Base-by-base conservation (phyloP, 306 rosid species). In the Astragalus glycyphyllos region DNA sequence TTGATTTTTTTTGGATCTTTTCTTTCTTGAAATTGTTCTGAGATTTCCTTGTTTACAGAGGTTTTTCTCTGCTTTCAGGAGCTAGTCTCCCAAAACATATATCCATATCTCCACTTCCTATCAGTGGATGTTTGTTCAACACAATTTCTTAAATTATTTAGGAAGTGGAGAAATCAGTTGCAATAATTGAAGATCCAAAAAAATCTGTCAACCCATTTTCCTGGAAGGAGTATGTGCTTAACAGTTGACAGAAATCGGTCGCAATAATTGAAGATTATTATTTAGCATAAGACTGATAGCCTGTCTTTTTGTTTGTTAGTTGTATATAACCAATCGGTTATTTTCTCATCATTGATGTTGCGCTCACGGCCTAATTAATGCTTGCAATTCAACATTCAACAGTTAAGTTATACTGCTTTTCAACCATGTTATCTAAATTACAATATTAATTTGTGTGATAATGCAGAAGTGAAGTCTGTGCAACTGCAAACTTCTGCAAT, bases 391-490 rank as follows among this genome's bases (percentile, higher is more conserved):
- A 49, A 48, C 35, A 53, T 77, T 74, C 38, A 26, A 35, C 41
- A 8, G 35, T 47, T 65, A 20, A 13, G 23, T 75, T 65, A 32
- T 72, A 48, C 44, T 45, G 14, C 17, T 57, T 77, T 62, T 55
- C 65, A 12, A 40, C 48, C 40, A 60, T 13, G 29, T 42, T 51
- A 44, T 58, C 41, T 69, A 58, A 78, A 50, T 29, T 82, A 61
- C 57, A 69, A 73, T 59, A 23, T 41, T 50, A 54, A 17, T 42
- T 47, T 72, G 32, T 67, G 58, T 58, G 67, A 29, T 59, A 50
- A 82, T 85, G 81, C 91, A 91, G 99, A 87, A 82, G 61, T 79
- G 83, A 95, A 89, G 79, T 74, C 89, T 16, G 60, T 85, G 54
- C 90, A 91, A 73, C 57, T 85, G 54, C 90, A 91, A 73, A 58